Percentiles rank a stretch among this genome's conserved stretches.
phyloP scores from a whole-genome alignment of 176 grass and related monocot species.

The Ensete glaucum region DNA sequence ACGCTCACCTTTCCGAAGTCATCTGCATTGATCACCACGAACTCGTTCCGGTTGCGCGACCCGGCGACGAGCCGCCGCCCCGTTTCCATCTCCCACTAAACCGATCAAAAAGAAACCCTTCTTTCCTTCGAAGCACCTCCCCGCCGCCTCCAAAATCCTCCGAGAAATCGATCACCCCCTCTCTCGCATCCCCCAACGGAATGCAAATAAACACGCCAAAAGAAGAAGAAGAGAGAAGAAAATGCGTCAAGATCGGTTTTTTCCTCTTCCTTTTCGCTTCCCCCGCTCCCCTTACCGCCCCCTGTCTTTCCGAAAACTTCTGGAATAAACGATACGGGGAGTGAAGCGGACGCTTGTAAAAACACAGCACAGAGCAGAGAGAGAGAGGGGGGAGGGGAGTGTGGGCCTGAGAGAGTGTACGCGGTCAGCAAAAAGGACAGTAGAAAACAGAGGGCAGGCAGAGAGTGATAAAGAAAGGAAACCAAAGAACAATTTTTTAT shows the following conservation, averaged over 20 bases:
- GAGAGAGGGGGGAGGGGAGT: neutral
- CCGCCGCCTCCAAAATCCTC: neutral
- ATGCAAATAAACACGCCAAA: neutral
- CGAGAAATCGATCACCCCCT: neutral
- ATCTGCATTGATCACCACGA: slow-evolving; percentile 43
- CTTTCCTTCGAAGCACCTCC: neutral
- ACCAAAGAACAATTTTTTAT: neutral
- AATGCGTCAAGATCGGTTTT: neutral
- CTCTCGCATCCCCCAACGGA: neutral
- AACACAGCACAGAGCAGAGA: neutral
- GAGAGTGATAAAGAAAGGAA: neutral
- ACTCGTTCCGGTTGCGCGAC: slow-evolving; percentile 31
- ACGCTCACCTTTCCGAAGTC: slow-evolving; percentile 29
- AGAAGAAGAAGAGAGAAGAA: neutral
- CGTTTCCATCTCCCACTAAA: slow-evolving; percentile 19
- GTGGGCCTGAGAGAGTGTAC: neutral
- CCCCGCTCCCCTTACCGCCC: neutral
- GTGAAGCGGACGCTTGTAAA: neutral
- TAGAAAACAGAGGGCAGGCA: neutral
- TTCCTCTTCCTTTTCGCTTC: neutral
- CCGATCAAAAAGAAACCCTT: neutral
- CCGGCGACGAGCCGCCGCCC: slow-evolving; percentile 35
- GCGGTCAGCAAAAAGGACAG: neutral
- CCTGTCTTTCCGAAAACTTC: slow-evolving; percentile 6
- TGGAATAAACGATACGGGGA: slow-evolving; percentile 6